phyloP scores from a whole-genome alignment of 345 rosid genomes.

The Turnera subulata region DNA sequence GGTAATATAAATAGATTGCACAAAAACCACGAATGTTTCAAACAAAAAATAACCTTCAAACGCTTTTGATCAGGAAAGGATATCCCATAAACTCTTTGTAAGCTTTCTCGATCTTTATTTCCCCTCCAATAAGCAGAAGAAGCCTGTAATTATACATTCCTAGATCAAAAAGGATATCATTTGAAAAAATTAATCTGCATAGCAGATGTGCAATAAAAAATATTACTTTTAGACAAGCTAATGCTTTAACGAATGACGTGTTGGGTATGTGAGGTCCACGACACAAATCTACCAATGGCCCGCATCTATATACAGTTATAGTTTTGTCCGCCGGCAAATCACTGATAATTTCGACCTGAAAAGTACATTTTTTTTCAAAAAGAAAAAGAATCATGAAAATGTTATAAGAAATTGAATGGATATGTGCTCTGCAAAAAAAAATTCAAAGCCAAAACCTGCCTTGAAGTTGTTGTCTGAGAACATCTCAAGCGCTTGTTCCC shows the following conservation, averaged over 20 bases:
- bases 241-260: constrained; percentile 92
- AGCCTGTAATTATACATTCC: constrained; percentile 53
- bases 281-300: constrained; percentile 91
- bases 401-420: constrained; percentile 9
- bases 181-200: constrained; percentile 12
- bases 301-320: constrained; percentile 95
- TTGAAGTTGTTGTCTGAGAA: constrained; percentile 88
- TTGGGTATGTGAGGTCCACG: constrained; percentile 99
- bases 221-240: constrained; percentile 83
- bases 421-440: background rate
- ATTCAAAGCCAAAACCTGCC: constrained; percentile 40
- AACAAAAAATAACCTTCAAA: constrained; percentile 50
- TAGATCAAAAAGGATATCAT: constrained; percentile 10
- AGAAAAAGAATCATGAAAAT: background rate
- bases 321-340: constrained; percentile 86
- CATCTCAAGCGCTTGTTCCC: constrained; percentile 80
- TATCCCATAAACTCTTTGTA: constrained; percentile 98
- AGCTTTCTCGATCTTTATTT: constrained; percentile 78
- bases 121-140: constrained; percentile 99
- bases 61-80: constrained; percentile 89
- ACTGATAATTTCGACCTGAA: constrained; percentile 82
- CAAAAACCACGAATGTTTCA: constrained; percentile 2
- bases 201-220: constrained; percentile 5
- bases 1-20: background rate
- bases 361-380: background rate